A percentile compares a stretch with the other conserved stretches of the same genome.
Conservation (phyloP, 768 basidiomycete species). For the Lactarius quietus region DNA sequence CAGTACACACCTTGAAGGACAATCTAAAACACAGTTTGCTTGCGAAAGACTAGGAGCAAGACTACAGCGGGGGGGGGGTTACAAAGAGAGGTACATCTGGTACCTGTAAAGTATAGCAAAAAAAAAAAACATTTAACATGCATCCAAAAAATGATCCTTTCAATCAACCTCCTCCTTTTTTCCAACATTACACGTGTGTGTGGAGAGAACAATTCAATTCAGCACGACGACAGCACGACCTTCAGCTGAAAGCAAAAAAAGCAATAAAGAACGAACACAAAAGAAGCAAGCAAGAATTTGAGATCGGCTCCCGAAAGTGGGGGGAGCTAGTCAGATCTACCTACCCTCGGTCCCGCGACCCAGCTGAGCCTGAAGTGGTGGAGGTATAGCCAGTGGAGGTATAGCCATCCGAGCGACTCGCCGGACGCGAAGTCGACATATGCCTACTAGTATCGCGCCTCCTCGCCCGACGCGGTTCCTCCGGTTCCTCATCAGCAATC, state of each 20-base stretch:
- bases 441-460: constrained; percentile 14
- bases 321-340: not conserved
- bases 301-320: not conserved
- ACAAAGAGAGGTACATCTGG: not conserved
- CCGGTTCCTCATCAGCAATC: constrained; percentile 48
- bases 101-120: not conserved
- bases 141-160: not conserved
- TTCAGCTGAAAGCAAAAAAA: not conserved
- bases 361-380: not conserved
- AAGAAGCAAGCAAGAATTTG: not conserved
- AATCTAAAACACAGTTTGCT: not conserved
- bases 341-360: not conserved
- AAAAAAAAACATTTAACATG: not conserved
- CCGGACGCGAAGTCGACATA: constrained; percentile 19
- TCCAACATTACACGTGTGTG: not conserved
- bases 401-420: constrained; percentile 13
- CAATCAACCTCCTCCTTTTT: not conserved
- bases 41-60: not conserved
- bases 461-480: constrained; percentile 41
- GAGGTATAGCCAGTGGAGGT: constrained; percentile 6
- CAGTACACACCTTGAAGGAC: not conserved
- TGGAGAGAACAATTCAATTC: not conserved
- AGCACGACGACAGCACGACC: not conserved
- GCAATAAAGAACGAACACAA: not conserved
- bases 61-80: not conserved